phyloP scores from a whole-genome alignment of 2,329 filamentous ascomycete species.

The Chaetomium globosum region DNA sequence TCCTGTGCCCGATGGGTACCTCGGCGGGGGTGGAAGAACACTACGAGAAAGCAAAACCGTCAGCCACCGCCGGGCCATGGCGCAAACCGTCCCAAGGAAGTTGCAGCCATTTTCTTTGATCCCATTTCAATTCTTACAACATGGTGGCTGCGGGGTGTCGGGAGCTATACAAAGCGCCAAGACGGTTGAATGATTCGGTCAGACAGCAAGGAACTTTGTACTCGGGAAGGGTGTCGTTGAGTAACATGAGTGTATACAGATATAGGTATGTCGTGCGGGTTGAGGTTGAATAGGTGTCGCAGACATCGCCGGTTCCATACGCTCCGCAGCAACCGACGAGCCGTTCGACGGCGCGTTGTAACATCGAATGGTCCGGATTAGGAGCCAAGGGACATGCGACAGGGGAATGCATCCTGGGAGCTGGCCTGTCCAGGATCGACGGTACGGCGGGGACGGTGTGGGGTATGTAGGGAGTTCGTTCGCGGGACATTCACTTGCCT shows the following conservation, averaged over 20 bases:
- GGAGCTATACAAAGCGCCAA: conserved; percentile 15
- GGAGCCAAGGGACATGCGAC: conserved; percentile 7
- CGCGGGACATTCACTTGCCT: neutral
- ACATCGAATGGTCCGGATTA: neutral
- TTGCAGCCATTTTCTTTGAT: conserved; percentile 12
- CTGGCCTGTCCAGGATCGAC: conserved; percentile 13
- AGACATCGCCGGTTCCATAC: neutral
- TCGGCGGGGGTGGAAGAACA: conserved; percentile 82
- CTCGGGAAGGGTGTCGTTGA: neutral
- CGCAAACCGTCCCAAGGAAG: neutral
- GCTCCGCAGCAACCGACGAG: neutral
- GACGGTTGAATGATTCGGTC: conserved; percentile 4
- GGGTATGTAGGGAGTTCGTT: conserved; percentile 22
- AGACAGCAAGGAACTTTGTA: neutral
- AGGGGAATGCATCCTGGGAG: conserved; percentile 9
- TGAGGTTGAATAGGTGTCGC: neutral
- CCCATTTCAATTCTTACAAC: conserved; percentile 29
- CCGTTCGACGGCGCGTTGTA: neutral
- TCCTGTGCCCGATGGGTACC: conserved; percentile 74
- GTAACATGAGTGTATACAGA: neutral
- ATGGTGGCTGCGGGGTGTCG: conserved; percentile 23
- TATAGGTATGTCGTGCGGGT: neutral
- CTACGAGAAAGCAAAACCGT: conserved; percentile 47
- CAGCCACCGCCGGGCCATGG: conserved; percentile 25
- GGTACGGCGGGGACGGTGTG: conserved; percentile 14